Conservation (phyloP, 148 eudicot species). For the Nepenthes mirabilis region DNA sequence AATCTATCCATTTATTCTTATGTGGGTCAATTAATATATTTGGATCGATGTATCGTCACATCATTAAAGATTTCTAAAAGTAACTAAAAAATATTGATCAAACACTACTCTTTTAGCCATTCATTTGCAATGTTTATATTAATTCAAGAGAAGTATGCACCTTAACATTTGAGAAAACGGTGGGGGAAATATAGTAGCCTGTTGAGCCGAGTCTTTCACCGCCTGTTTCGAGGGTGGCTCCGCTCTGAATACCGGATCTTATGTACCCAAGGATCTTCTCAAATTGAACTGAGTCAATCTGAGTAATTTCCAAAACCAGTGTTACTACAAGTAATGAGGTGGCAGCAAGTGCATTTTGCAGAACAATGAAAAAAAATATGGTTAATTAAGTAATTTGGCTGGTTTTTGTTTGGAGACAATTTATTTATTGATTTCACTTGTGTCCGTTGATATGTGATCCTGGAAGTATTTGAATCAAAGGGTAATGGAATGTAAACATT, state of each 20-base stretch:
- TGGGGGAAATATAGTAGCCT: slow-evolving; percentile 76
- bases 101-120: too few relatives aligned
- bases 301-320: neutral
- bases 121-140: neutral
- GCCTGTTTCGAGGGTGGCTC: slow-evolving; percentile 82
- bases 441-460: too few relatives aligned
- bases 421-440: too few relatives aligned
- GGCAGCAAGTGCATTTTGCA: neutral
- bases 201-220: slow-evolving; percentile 61
- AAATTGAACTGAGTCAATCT: slow-evolving; percentile 61
- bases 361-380: too few relatives aligned
- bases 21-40: too few relatives aligned
- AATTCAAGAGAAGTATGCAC: slow-evolving; percentile 14
- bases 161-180: slow-evolving; percentile 88
- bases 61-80: neutral
- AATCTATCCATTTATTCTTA: too few relatives aligned
- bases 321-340: neutral
- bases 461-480: too few relatives aligned
- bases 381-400: too few relatives aligned
- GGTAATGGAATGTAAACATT: too few relatives aligned
- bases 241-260: slow-evolving; percentile 48
- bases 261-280: slow-evolving; percentile 63
- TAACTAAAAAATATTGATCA: too few relatives aligned
- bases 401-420: too few relatives aligned
- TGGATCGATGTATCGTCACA: too few relatives aligned